A percentile compares a stretch with the other conserved stretches of the same genome.
Evolutionary conservation across 2,329 filamentous ascomycete genomes (phyloP).

Genomic region (Thelonectria rubi): DNA sequence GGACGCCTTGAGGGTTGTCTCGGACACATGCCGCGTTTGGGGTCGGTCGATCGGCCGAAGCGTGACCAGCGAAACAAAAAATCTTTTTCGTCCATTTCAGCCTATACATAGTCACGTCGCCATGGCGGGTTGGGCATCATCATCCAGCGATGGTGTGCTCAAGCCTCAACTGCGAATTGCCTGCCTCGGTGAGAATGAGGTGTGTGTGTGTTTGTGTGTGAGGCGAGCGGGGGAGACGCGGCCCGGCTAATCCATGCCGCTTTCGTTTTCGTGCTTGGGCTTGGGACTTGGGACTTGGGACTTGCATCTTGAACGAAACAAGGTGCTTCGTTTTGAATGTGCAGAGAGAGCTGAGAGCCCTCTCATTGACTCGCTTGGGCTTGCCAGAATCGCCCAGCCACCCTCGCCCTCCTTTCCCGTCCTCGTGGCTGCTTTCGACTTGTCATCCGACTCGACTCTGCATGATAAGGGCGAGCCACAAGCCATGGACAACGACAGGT

Average conservation of each 20-base stretch:
- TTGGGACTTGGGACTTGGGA: no score
- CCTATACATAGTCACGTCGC: neutral
- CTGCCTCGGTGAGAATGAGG: slow-evolving; percentile 13
- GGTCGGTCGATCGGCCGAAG: slow-evolving; percentile 24
- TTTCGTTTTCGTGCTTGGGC: neutral
- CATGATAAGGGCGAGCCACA: slow-evolving; percentile 16
- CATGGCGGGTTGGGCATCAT: neutral
- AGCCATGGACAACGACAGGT: slow-evolving; percentile 18
- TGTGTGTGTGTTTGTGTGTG: slow-evolving; percentile 1
- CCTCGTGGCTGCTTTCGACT: slow-evolving; percentile 12
- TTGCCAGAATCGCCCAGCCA: neutral
- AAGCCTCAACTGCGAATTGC: slow-evolving; percentile 11
- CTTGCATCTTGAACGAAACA: neutral
- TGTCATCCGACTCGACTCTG: slow-evolving; percentile 3
- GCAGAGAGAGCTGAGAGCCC: neutral
- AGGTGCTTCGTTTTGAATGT: neutral
- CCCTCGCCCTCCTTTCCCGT: neutral
- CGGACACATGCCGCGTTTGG: slow-evolving; percentile 7
- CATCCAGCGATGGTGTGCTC: slow-evolving; percentile 22
- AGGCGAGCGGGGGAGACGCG: slow-evolving; percentile 15
- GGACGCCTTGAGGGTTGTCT: neutral
- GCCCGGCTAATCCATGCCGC: slow-evolving; percentile 21
- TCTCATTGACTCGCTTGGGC: neutral
- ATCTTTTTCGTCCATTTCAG: neutral
- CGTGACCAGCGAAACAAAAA: slow-evolving; percentile 7